phyloP scores from a whole-genome alignment of 371 early-diverging fungal species.

The Mucor racemosus region DNA sequence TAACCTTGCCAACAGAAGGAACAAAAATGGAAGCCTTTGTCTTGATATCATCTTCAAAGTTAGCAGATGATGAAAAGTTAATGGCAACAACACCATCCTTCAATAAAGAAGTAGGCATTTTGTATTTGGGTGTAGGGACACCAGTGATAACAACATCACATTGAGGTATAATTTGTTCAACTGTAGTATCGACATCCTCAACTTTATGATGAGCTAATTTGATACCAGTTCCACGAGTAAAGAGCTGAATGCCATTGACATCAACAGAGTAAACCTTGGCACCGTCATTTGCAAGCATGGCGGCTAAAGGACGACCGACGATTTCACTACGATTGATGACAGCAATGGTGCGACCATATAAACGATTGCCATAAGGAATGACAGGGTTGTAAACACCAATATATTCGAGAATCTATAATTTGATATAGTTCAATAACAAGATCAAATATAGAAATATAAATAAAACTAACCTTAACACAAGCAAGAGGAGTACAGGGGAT shows the following conservation, averaged over 20 bases:
- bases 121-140: conserved; percentile 88
- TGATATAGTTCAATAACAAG: background rate
- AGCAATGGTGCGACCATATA: conserved; percentile 93
- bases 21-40: conserved; percentile 91
- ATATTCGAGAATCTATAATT: conserved; percentile 79
- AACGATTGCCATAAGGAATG: conserved; percentile 91
- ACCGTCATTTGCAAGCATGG: conserved; percentile 96
- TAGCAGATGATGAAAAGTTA: conserved; percentile 92
- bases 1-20: conserved; percentile 96
- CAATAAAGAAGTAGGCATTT: conserved; percentile 79
- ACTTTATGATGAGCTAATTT: conserved; percentile 81
- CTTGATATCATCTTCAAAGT: conserved; percentile 89
- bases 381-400: conserved; percentile 91
- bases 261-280: conserved; percentile 96
- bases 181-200: conserved; percentile 68
- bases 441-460: background rate
- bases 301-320: conserved; percentile 97
- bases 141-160: conserved; percentile 98
- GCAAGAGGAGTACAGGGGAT: conserved; percentile 97
- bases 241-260: conserved; percentile 86
- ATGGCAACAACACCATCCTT: conserved; percentile 96
- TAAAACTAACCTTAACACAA: conserved; percentile 78
- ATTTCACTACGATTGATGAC: conserved; percentile 96
- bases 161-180: conserved; percentile 79
- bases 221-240: conserved; percentile 84